Evolutionary conservation across 495 filamentous ascomycete species (phyloP), one percentile per base, ranked within the genome.

Genomic region (Glonium stellatum): DNA sequence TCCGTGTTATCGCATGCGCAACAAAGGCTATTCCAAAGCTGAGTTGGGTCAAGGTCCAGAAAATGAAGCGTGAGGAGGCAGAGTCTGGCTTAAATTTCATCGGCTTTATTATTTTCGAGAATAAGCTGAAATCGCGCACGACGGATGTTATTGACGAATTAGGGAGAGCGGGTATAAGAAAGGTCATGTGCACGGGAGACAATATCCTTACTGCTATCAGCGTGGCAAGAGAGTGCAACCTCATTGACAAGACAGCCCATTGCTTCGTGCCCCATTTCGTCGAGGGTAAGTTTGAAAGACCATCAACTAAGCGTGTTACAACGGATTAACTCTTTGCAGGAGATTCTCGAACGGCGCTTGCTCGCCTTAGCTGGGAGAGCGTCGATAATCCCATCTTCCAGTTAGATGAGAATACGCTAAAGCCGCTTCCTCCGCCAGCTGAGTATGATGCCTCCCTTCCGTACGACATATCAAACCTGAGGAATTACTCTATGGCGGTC

Each of bases 81-180:
- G 95, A 99, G 70, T 84, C 80, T 1, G 78, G 84, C 59, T 79
- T 99, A 4, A 82, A 88, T 18, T 97, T 99, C 63, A 75, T 92
- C 46, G 95, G 93, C 18, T 97, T 99, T 71, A 97, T 97, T 65
- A 85, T 99, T 35, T 99, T 99, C 69, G 92, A 99, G 72, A 99
- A 99, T 68, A 99, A 97, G 75, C 72, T 99, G 62, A 99, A 99
- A 72, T 82, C 86, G 19, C 87, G 80, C 36, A 96, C 91, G 5
- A 76, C 86, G 3, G 76, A 77, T 2, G 85, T 95, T 31, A 84
- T 99, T 47, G 76, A 86, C 39, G 90, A 97, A 71, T 81, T 99
- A n/a, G 82, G 82, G 12, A 75, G 85, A 48, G 92, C 95, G 11
- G 86, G 86, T 25, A 96, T 99, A 63, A 85, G 89, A 25, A 88